These are phyloP conservation scores for Hysterium pulicare DNA, from an alignment of 2,329 filamentous ascomycete genomes.

Conservation along the genomic window DNA sequence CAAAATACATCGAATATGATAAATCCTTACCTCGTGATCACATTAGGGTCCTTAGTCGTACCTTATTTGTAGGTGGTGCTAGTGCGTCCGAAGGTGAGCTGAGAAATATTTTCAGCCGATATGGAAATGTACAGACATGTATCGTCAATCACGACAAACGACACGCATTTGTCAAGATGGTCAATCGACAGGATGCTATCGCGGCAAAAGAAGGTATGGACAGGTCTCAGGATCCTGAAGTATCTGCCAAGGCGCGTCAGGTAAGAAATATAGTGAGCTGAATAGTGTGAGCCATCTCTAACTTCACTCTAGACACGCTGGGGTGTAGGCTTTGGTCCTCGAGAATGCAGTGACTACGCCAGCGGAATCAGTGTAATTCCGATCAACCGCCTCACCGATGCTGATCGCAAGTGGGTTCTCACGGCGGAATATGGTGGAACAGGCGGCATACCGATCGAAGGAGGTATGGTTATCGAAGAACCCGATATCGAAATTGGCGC, in stretches of 20 bases:
- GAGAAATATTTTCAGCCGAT: constrained; percentile 73
- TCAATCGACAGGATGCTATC: constrained; percentile 80
- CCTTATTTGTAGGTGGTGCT: constrained; percentile 93
- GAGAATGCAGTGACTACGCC: constrained; percentile 94
- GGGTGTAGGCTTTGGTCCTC: constrained; percentile 95
- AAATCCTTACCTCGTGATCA: constrained; percentile 66
- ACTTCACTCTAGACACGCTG: constrained; percentile 70
- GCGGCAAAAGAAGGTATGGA: constrained; percentile 86
- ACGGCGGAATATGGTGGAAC: constrained; percentile 92
- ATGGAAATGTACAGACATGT: constrained; percentile 89
- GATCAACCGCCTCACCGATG: constrained; percentile 87
- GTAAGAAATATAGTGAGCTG: constrained; percentile 20
- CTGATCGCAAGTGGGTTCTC: constrained; percentile 95
- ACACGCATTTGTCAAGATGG: constrained; percentile 99
- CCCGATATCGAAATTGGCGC: constrained; percentile 98
- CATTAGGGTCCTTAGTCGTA: constrained; percentile 85
- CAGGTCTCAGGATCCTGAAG: constrained; percentile 66
- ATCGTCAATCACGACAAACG: constrained; percentile 98
- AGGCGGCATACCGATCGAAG: constrained; percentile 75
- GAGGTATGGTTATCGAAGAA: constrained; percentile 88
- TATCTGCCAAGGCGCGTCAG: constrained; percentile 59
- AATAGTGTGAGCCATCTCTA: constrained; percentile 9
- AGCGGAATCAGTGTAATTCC: constrained; percentile 92
- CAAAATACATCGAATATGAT: constrained; percentile 81
- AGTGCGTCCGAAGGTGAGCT: constrained; percentile 72